Evolutionary conservation across 805 yeast genomes (phyloP), one percentile per base, ranked within the genome.

Genomic region (Candida ovalis): DNA sequence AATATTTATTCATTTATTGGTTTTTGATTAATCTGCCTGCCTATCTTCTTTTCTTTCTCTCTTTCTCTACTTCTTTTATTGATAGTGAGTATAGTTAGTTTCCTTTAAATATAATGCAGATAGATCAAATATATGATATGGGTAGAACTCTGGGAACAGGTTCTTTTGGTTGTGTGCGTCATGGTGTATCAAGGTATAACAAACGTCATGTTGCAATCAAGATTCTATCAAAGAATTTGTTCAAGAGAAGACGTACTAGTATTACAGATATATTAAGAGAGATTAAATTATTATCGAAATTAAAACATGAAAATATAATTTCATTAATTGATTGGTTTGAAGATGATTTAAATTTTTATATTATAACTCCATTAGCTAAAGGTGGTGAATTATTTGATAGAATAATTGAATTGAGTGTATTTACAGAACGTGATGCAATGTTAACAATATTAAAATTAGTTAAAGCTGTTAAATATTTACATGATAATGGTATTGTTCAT

Each of bases 341-440:
- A 68, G 78, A 87, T 32, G 82, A 80, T 63, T 92, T 87, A 57
- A 87, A 88, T 67, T 87, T 86, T 65, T 90, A 87, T 62, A 83
- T 90, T 46, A 96, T 88, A 23, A 90, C 96, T 2, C 95, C 90
- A 64, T 72, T 90, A 57, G 96, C 96, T 23, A 82, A 86, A 2
- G 97, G 97, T 32, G 97, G 97, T 40, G 97, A 90, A 66, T 70
- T 90, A 47, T 91, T 91, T 62, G 96, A 88, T 55, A 72, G 97
- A 44, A 91, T 90, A 53, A 75, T 88, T 28, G 72, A 79, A 40
- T 72, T 80, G 57, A 95, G 95, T 12, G 74, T 81, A 46, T 90
- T 87, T 66, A 86, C 96, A 4, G 97, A 90, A 63, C 73, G 73
- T 50, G 96, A 89, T 64, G 97, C 96, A 2, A 82, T 82, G 2